Percentiles rank a stretch among this genome's conserved stretches.
Evolutionary conservation across 768 basidiomycete genomes (phyloP).

Genomic region (Trametes elegans): DNA sequence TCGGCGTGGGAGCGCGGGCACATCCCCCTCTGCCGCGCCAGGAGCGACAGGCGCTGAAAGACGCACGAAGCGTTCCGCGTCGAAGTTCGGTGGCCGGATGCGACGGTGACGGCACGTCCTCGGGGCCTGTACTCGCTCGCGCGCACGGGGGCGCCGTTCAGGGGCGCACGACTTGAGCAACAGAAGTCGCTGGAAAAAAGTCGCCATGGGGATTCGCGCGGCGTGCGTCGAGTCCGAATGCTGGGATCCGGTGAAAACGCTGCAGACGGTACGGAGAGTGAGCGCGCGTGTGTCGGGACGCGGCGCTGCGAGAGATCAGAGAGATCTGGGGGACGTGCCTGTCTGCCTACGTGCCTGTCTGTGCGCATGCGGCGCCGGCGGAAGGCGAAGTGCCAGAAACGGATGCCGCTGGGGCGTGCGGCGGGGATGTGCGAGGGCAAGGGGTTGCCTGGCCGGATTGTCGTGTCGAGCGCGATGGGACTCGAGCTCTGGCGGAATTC

Average conservation of each 20-base stretch:
- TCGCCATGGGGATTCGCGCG: constrained; percentile 10
- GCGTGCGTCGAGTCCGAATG: neutral
- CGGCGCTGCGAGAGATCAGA: neutral
- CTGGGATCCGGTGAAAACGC: neutral
- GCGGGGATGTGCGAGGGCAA: no score
- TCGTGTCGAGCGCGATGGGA: no score
- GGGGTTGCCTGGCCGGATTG: no score
- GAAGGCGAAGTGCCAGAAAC: no score
- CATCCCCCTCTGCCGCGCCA: no score
- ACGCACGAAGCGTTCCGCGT: neutral
- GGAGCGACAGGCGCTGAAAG: no score
- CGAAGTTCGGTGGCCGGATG: constrained; percentile 6
- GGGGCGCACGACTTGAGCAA: no score
- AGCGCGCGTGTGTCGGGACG: no score
- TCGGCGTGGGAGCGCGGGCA: constrained; percentile 5
- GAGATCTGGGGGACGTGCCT: neutral
- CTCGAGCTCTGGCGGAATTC: no score
- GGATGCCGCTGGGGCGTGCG: no score
- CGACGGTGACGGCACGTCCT: constrained; percentile 2
- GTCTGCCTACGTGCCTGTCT: no score
- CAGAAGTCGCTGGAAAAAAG: neutral
- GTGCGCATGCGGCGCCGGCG: constrained; percentile 1
- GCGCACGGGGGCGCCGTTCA: no score
- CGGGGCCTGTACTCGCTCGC: constrained; percentile 3
- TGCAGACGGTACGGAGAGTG: neutral